Conservation (phyloP, 768 basidiomycete species). For the Neoboletus brunneissimus region DNA sequence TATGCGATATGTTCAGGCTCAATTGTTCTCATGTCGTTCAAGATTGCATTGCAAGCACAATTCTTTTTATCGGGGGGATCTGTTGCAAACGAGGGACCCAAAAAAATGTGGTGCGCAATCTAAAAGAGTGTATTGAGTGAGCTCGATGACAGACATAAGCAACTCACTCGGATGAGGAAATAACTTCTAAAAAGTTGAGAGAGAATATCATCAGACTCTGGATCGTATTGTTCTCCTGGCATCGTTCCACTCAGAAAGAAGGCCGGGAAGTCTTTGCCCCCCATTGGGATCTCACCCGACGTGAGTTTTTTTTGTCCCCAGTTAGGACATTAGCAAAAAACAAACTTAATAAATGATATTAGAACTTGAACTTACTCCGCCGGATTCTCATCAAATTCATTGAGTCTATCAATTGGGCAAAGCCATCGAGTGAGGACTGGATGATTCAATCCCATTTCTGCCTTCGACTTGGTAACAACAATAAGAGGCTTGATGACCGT, state of each 20-base stretch:
- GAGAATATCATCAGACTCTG: background rate
- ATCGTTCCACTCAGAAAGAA: background rate
- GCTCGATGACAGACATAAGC: no score
- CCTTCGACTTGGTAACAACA: background rate
- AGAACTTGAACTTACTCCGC: no score
- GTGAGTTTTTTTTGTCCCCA: background rate
- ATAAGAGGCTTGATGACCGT: background rate
- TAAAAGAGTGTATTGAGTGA: background rate
- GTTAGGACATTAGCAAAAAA: no score
- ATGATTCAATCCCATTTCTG: background rate
- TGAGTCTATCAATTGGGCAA: background rate
- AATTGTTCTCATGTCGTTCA: background rate
- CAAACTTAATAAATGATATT: no score
- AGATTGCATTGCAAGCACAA: background rate
- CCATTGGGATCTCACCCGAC: background rate
- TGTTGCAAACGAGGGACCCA: background rate
- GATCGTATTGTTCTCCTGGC: background rate
- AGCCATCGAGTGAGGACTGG: no score
- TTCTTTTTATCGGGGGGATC: background rate
- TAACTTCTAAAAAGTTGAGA: background rate
- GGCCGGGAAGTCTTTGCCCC: background rate
- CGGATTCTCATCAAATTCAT: background rate
- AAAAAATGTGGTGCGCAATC: background rate
- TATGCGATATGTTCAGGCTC: background rate
- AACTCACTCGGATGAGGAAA: background rate